These are phyloP conservation scores for Microglena sp. DNA, from an alignment of 139 green algal species.

Conservation along the genomic window DNA sequence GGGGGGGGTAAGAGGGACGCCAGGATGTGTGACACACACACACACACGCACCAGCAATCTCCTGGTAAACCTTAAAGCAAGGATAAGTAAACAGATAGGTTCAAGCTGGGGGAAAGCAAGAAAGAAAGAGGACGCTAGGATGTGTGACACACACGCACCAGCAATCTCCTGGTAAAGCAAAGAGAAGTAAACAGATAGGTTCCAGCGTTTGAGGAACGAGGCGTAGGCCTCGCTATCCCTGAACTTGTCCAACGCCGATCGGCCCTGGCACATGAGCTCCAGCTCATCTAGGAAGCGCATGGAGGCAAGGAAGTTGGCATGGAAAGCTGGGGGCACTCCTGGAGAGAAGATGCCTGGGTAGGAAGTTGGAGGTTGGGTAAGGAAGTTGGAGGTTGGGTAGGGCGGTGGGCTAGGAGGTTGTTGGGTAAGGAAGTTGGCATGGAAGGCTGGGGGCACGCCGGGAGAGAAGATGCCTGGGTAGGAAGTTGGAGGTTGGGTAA, in stretches of 20 bases:
- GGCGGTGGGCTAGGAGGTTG: conserved; percentile 10
- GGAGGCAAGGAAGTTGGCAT: conserved; percentile 65
- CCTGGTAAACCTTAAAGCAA: neutral
- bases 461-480: conserved; percentile 66
- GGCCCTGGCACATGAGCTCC: conserved; percentile 26
- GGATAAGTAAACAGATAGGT: neutral
- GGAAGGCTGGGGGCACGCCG: conserved; percentile 69
- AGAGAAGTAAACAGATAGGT: conserved; percentile 87
- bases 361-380: conserved; percentile 43
- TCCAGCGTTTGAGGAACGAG: conserved; percentile 74
- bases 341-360: conserved; percentile 54
- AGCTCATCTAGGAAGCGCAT: conserved; percentile 12
- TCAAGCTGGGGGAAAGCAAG: too few species aligned
- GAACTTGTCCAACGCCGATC: conserved; percentile 45
- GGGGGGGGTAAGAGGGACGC: neutral
- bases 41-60: neutral
- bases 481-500: conserved; percentile 41
- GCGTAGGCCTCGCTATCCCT: conserved; percentile 28
- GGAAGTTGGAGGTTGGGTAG: too few species aligned
- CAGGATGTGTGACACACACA: neutral
- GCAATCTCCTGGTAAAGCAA: conserved; percentile 67
- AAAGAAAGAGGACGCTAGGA: too few species aligned
- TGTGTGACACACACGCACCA: too few species aligned
- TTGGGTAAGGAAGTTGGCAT: conserved; percentile 64
- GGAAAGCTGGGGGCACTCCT: conserved; percentile 72